A percentile compares a stretch with the other conserved stretches of the same genome.
phyloP scores from a whole-genome alignment of 2,329 filamentous ascomycete species.

The Fusarium hostae region DNA sequence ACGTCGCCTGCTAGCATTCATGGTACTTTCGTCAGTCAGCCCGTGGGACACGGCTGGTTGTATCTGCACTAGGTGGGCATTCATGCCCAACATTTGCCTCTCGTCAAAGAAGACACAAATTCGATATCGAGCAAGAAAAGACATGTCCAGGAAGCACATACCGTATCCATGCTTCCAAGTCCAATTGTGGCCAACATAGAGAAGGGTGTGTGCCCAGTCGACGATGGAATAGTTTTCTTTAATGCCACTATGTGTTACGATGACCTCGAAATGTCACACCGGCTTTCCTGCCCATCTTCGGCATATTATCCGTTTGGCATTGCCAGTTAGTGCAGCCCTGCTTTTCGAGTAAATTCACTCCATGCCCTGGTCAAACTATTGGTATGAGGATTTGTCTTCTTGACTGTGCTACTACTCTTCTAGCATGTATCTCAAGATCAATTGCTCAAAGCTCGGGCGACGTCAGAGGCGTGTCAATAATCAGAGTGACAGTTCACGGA shows the following conservation, averaged over 20 bases:
- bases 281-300: neutral
- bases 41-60: constrained; percentile 16
- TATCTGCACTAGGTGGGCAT: constrained; percentile 19
- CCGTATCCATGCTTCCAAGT: neutral
- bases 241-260: neutral
- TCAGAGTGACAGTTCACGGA: neutral
- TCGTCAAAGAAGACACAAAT: constrained; percentile 11
- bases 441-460: constrained; percentile 3
- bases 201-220: neutral
- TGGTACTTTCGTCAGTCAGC: constrained; percentile 29
- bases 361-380: neutral
- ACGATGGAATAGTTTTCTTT: neutral
- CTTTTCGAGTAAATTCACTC: neutral
- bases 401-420: constrained; percentile 13
- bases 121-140: constrained; percentile 14
- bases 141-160: neutral
- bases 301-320: neutral
- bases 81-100: constrained; percentile 40
- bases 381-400: constrained; percentile 1
- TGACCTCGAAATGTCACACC: constrained; percentile 2
- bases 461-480: constrained; percentile 39
- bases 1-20: constrained; percentile 31
- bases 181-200: neutral
- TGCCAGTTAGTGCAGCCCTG: neutral
- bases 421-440: constrained; percentile 21